A percentile compares a stretch with the other conserved stretches of the same genome.
Conservation (phyloP, 1,139 yeast genomes). For the Suhomyces yuchorum region DNA sequence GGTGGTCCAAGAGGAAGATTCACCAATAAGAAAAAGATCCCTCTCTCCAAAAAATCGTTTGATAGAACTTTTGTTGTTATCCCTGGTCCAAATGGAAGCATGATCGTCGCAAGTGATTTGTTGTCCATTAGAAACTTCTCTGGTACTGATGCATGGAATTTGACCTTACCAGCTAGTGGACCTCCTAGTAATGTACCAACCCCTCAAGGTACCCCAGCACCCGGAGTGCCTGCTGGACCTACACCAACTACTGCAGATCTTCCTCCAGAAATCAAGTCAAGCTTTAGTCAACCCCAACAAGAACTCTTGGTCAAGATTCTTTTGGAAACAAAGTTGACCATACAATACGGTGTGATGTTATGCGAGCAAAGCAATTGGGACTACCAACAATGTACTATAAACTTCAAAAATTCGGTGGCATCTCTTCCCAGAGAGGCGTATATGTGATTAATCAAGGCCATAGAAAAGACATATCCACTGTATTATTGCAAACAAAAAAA, state of each 20-base stretch:
- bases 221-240: slow-evolving; percentile 14
- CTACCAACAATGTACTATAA: slow-evolving; percentile 64
- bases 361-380: slow-evolving; percentile 91
- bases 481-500: background rate
- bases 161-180: slow-evolving; percentile 15
- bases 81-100: slow-evolving; percentile 67
- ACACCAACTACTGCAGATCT: slow-evolving; percentile 38
- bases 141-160: slow-evolving; percentile 60
- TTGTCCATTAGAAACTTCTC: slow-evolving; percentile 67
- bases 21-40: slow-evolving; percentile 35
- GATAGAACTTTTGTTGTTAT: slow-evolving; percentile 83
- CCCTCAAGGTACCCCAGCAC: slow-evolving; percentile 11
- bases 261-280: slow-evolving; percentile 57
- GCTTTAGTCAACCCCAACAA: slow-evolving; percentile 59
- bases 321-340: slow-evolving; percentile 72
- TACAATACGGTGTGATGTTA: slow-evolving; percentile 79
- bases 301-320: slow-evolving; percentile 66
- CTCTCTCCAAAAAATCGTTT: slow-evolving; percentile 71
- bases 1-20: slow-evolving; percentile 34
- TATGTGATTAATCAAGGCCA: slow-evolving; percentile 4
- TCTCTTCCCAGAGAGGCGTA: slow-evolving; percentile 50
- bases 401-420: slow-evolving; percentile 65
- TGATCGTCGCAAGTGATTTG: slow-evolving; percentile 84
- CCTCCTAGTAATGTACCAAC: slow-evolving; percentile 13
- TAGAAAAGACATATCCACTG: slow-evolving; percentile 1